These are phyloP conservation scores for Andrographis paniculata DNA, from an alignment of 305 asterid genomes.

Conservation along the genomic window DNA sequence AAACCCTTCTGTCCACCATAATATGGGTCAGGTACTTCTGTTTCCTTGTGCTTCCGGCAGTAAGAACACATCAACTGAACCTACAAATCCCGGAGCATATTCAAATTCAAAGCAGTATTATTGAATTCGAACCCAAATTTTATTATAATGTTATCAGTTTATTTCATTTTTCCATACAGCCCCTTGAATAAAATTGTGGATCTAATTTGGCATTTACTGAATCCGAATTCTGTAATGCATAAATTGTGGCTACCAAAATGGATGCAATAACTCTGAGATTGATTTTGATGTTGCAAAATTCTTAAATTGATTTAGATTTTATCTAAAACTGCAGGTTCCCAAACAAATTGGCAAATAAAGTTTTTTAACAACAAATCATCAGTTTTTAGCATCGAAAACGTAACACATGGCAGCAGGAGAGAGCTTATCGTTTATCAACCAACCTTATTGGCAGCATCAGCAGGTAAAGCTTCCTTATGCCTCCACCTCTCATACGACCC, in stretches of 20 bases:
- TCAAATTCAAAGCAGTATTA: background rate
- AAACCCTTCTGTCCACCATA: conserved; percentile 84
- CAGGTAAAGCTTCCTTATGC: conserved; percentile 62
- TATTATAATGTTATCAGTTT: too few species aligned
- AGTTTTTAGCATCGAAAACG: background rate
- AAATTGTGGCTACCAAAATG: too few species aligned
- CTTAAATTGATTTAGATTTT: too few species aligned
- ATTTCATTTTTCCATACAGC: too few species aligned
- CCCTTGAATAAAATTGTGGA: too few species aligned
- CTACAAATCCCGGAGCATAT: conserved; percentile 25
- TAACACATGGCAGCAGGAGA: background rate
- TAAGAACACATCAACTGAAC: conserved; percentile 76
- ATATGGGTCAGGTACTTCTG: conserved; percentile 88
- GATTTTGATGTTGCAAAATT: too few species aligned
- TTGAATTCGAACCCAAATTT: conserved; percentile 3
- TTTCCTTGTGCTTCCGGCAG: conserved; percentile 71
- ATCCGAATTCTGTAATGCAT: too few species aligned
- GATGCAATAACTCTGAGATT: too few species aligned
- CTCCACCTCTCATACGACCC: conserved; percentile 79
- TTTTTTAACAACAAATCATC: background rate
- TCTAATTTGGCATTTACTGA: too few species aligned
- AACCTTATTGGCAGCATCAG: conserved; percentile 65
- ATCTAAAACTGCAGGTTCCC: too few species aligned
- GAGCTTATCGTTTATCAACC: background rate
- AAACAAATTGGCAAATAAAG: background rate